A percentile compares a stretch with the other conserved stretches of the same genome.
Evolutionary conservation across 169 alveolate genomes (phyloP).

Genomic region (Plasmodium gaboni): DNA sequence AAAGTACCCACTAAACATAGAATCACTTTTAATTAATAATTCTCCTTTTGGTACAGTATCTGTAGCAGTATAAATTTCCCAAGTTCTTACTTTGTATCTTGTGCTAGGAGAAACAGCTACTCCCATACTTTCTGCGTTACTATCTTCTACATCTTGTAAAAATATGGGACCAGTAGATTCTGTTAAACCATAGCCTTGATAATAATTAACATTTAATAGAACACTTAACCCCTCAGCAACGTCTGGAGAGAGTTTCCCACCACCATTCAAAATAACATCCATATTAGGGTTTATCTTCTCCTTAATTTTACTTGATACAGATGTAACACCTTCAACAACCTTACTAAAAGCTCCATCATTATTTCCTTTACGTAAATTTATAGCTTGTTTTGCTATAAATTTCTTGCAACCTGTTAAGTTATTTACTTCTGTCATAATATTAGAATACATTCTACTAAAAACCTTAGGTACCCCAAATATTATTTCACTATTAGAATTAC

Average conservation of each 20-base stretch:
- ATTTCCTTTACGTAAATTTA: constrained; percentile 1
- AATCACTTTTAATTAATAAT: constrained; percentile 90
- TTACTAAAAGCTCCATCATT: neutral
- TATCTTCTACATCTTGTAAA: constrained; percentile 1
- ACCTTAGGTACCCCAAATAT: constrained; percentile 54
- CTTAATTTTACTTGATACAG: constrained; percentile 28
- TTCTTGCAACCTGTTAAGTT: constrained; percentile 27
- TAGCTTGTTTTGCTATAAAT: neutral
- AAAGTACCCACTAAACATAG: constrained; percentile 92
- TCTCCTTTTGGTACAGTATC: constrained; percentile 94
- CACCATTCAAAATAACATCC: constrained; percentile 19
- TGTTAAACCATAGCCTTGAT: constrained; percentile 64
- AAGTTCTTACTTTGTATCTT: constrained; percentile 31
- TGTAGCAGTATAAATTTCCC: constrained; percentile 77
- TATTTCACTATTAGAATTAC: neutral
- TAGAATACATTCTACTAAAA: constrained; percentile 23
- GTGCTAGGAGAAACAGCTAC: constrained; percentile 12
- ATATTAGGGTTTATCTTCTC: constrained; percentile 29
- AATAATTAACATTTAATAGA: constrained; percentile 11
- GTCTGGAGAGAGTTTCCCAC: constrained; percentile 39
- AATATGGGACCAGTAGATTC: constrained; percentile 51
- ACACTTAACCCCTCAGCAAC: constrained; percentile 20
- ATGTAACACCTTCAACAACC: constrained; percentile 5
- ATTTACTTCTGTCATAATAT: constrained; percentile 13
- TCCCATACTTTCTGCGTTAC: constrained; percentile 3